Evolutionary conservation across 2,329 filamentous ascomycete species (phyloP), one percentile per base, ranked within the genome.

Genomic region (Ophiostoma populinum): DNA sequence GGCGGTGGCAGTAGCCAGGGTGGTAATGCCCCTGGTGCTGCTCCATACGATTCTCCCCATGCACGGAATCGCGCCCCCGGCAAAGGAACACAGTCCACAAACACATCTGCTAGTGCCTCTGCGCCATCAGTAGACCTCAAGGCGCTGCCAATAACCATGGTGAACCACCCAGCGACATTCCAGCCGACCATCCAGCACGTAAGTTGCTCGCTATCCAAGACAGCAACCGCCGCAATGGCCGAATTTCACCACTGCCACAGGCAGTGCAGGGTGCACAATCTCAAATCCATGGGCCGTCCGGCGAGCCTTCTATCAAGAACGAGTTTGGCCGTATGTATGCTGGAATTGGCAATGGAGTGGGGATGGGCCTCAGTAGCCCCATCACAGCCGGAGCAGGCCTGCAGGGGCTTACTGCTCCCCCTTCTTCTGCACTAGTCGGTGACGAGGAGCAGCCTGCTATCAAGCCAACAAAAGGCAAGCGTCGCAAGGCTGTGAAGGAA

Each of bases 281-380:
- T 12, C 80, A 85, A 46, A 70, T 80, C 25, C 68, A 80, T 35
- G 81, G 80, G 4, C 81, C 83, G 6, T 72, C 75, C 11, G 80
- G 77, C 12, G 85, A 93, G 52, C 80, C 83, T 9, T 80, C 80
- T 28, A 92, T 94, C 49, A 93, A 94, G 62, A 92, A 76, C 51
- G 87, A 94, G 52, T 86, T 94, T 51, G 86, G 86, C 19, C 76
- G 83, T 42, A 92, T 94, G 66, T 94, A 93, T 56, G 83, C 82
- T 13, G 87, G 87, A n/a, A 83, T 95, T 45, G 86, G 63, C 40
- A 69, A 61, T 44, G 69, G 62, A 41, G 62, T 67, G 21, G 62
- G 56, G 41, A 42, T 45, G 39, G 59, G 55, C 26, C 60, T 67
- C 24, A 62, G 66, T 11, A 70, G 65, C 45, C 66, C 68, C 2